Evolutionary conservation across 805 yeast species (phyloP), one percentile per base, ranked within the genome.

Genomic region (Wickerhamomyces ciferrii): DNA sequence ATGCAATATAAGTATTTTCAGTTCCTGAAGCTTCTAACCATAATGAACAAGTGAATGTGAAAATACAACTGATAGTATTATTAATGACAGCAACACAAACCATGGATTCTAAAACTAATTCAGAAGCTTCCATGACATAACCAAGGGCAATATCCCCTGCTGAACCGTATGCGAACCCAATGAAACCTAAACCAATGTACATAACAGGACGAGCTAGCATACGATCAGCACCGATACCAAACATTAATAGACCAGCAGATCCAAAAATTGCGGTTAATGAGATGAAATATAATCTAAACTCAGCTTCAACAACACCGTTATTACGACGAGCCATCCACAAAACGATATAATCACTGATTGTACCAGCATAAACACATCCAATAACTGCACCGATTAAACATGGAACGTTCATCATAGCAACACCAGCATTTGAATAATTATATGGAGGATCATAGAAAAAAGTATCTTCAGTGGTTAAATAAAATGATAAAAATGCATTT

Each of bases 331-430:
- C 84, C 68, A 76, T 60, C 79, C 79, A 75, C 18, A 78, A 59
- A 13, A 82, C 84, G 60, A 81, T 78, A 59, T 73, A 68, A 58
- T 83, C 88, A 24, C 83, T 75, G 21, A 80, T 43, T 23, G 71
- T 58, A 50, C 88, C 87, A 2, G 87, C 85, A 51, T 79, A 78
- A 23, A 80, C 52, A 70, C 87, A 82, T 4, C 87, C 88, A 48
- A 83, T 68, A 25, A 79, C 61, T 2, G 88, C 84, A 40, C 88
- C 88, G 43, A 81, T 73, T 38, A 81, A 66, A 46, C 83, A 75
- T 0, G 92, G 90, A 20, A 85, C 71, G 55, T 85, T 84, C 90
- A 85, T 84, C 38, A 85, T 58, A 0, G 89, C 90, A 23, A 86
- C 87, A 34, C 82, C 86, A 6, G 76, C 72, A 53, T 81, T 74